Conservation (phyloP, 2,329 filamentous ascomycete genomes). For the Mycocentrospora acerina region DNA sequence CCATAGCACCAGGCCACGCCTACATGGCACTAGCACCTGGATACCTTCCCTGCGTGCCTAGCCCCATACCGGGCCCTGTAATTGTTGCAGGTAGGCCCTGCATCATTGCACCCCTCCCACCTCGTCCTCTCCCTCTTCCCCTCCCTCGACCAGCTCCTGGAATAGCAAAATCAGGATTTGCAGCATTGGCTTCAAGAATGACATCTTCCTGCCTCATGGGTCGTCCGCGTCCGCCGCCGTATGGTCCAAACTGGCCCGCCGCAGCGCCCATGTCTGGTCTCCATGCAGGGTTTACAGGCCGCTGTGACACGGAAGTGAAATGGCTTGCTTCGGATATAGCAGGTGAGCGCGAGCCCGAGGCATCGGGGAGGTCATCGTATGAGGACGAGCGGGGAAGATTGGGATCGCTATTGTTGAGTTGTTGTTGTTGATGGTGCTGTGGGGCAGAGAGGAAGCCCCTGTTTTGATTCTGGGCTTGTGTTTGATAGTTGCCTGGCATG, state of each 20-base stretch:
- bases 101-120: slow-evolving; percentile 32
- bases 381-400: slow-evolving; percentile 48
- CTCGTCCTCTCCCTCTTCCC: slow-evolving; percentile 36
- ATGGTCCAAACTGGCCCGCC: slow-evolving; percentile 41
- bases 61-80: slow-evolving; percentile 25
- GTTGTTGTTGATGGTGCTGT: neutral
- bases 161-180: slow-evolving; percentile 84
- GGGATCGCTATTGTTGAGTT: slow-evolving; percentile 27
- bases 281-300: slow-evolving; percentile 88
- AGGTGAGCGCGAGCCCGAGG: slow-evolving; percentile 62
- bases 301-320: slow-evolving; percentile 88
- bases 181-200: slow-evolving; percentile 61
- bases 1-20: slow-evolving; percentile 7
- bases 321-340: slow-evolving; percentile 74
- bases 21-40: slow-evolving; percentile 37
- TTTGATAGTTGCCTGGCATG: slow-evolving; percentile 39
- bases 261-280: slow-evolving; percentile 52
- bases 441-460: slow-evolving; percentile 23
- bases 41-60: slow-evolving; percentile 36
- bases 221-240: slow-evolving; percentile 21
- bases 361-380: slow-evolving; percentile 65
- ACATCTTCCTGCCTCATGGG: slow-evolving; percentile 64
- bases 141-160: slow-evolving; percentile 49
- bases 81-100: slow-evolving; percentile 24
- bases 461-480: slow-evolving; percentile 17